Evolutionary conservation across 371 early-diverging fungal species (phyloP).

Genomic region (Sporodiniella umbellata): DNA sequence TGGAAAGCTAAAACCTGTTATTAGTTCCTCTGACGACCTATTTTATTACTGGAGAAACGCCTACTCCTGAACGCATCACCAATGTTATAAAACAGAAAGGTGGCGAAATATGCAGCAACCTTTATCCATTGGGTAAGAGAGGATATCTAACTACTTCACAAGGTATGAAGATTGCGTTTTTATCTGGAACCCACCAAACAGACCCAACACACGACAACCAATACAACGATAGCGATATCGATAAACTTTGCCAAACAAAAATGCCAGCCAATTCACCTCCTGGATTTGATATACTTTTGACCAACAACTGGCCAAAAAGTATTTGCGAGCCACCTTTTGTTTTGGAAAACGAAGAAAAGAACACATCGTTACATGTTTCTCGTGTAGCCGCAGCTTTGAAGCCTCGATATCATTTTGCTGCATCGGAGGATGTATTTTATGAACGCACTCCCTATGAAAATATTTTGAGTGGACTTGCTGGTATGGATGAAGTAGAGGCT

Average conservation of each 20-base stretch:
- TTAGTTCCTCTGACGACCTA: conserved; percentile 78
- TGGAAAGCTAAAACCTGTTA: background rate
- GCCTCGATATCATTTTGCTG: conserved; percentile 89
- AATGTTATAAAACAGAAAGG: conserved; percentile 52
- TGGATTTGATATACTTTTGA: conserved; percentile 79
- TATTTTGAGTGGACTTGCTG: conserved; percentile 32
- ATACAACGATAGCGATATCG: conserved; percentile 13
- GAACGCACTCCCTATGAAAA: conserved; percentile 87
- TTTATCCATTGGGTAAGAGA: conserved; percentile 67
- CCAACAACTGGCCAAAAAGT: conserved; percentile 75
- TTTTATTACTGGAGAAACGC: conserved; percentile 62
- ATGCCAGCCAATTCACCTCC: conserved; percentile 34
- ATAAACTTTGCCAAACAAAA: conserved; percentile 21
- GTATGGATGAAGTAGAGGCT: conserved; percentile 37
- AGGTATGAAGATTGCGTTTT: conserved; percentile 71
- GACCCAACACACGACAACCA: background rate
- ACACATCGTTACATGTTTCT: conserved; percentile 35
- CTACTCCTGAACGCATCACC: conserved; percentile 55
- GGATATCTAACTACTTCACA: conserved; percentile 72
- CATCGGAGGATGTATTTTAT: conserved; percentile 62
- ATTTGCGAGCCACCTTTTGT: conserved; percentile 35
- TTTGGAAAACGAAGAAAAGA: conserved; percentile 8
- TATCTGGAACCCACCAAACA: conserved; percentile 50
- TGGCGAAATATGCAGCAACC: conserved; percentile 77
- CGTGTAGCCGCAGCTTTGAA: conserved; percentile 51